Evolutionary conservation across 2,329 filamentous ascomycete species (phyloP).

Genomic region (Monosporascus sp.): DNA sequence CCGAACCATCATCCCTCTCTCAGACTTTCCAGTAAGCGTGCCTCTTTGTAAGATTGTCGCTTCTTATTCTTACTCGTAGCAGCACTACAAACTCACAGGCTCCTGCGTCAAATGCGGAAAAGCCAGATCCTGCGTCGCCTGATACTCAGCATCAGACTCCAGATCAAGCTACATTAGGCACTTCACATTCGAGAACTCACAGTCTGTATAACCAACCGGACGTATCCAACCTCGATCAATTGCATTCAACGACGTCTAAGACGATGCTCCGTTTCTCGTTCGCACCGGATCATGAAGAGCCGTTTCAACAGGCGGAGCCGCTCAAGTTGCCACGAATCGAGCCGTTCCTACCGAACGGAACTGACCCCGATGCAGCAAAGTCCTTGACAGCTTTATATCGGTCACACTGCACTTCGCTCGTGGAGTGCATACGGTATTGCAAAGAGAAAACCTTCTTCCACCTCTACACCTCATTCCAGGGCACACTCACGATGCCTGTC

Average conservation of each 20-base stretch:
- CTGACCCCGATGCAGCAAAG: conserved; percentile 80
- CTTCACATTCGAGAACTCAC: conserved; percentile 30
- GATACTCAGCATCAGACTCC: conserved; percentile 29
- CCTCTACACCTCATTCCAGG: conserved; percentile 90
- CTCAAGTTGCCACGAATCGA: conserved; percentile 83
- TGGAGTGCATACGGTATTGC: conserved; percentile 93
- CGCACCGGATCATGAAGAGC: conserved; percentile 49
- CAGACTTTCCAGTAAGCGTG: conserved; percentile 46
- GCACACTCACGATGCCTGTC: conserved; percentile 92
- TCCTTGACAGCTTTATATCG: conserved; percentile 84
- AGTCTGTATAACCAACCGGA: conserved; percentile 58
- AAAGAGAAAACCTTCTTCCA: conserved; percentile 97
- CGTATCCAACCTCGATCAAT: conserved; percentile 50
- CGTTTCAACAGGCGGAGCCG: conserved; percentile 59
- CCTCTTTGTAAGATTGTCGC: background rate
- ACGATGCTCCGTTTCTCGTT: conserved; percentile 57
- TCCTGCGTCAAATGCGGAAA: conserved; percentile 12
- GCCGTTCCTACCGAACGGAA: conserved; percentile 71
- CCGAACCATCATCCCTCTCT: conserved; percentile 42
- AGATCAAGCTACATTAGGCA: conserved; percentile 15
- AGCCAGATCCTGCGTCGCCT: conserved; percentile 32
- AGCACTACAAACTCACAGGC: conserved; percentile 31
- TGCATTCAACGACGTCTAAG: conserved; percentile 54
- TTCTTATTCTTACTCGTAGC: conserved; percentile 6
- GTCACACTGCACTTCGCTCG: conserved; percentile 89